These are phyloP conservation scores for Sorghum bicolor DNA, from an alignment of 176 grass and related monocot genomes.

Conservation along the genomic window Sorghum_bicolor_NCBIv3 NC_012872.2:72604501-72605000, in stretches of 20 bases:
- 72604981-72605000: neutral
- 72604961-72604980: neutral
- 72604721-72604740: neutral
- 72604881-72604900: neutral
- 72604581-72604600: conserved; percentile 31
- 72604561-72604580: conserved; percentile 33
- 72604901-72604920: neutral
- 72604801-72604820: conserved; percentile 38
- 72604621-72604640: neutral
- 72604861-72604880: conserved; percentile 27
- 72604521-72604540: neutral
- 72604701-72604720: no score
- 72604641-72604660: no score
- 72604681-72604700: no score
- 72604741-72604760: neutral
- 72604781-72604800: conserved; percentile 37
- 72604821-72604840: conserved; percentile 59
- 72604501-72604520: neutral
- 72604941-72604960: neutral
- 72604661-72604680: no score
- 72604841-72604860: neutral
- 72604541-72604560: conserved; percentile 5
- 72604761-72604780: no score
- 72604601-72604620: conserved; percentile 17
- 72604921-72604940: neutral